phyloP scores from a whole-genome alignment of 805 yeast species.

The Cyberlindnera xylosilytica region DNA sequence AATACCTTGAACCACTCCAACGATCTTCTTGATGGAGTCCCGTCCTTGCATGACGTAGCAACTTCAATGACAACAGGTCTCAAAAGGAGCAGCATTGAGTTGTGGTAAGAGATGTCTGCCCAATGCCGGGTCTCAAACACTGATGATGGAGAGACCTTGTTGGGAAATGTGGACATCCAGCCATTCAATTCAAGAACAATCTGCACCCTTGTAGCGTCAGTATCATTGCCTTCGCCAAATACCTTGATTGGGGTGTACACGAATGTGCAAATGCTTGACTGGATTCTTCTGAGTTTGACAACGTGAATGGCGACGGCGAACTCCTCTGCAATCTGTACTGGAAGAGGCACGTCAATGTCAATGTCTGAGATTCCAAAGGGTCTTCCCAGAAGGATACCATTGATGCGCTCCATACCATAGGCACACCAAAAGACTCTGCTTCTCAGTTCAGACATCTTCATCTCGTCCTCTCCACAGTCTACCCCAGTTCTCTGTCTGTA shows the following conservation, averaged over 20 bases:
- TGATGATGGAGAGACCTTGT: constrained; percentile 24
- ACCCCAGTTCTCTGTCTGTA: constrained; percentile 10
- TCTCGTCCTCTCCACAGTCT: not conserved
- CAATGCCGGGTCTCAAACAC: constrained; percentile 33
- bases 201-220: constrained; percentile 25
- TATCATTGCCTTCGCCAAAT: constrained; percentile 25
- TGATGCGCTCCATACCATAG: constrained; percentile 34
- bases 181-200: constrained; percentile 32
- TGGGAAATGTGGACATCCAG: constrained; percentile 33
- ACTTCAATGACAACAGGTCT: constrained; percentile 31
- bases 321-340: constrained; percentile 4
- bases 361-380: constrained; percentile 36
- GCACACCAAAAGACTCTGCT: constrained; percentile 35
- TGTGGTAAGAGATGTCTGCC: constrained; percentile 34
- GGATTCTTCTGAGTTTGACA: constrained; percentile 31
- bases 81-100: constrained; percentile 30
- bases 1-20: constrained; percentile 33
- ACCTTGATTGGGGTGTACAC: constrained; percentile 29
- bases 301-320: constrained; percentile 29
- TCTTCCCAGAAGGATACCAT: constrained; percentile 33
- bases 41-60: constrained; percentile 9
- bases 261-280: constrained; percentile 32
- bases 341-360: constrained; percentile 32
- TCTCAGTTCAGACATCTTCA: constrained; percentile 19
- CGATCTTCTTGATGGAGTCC: constrained; percentile 18